Percentiles rank a stretch among this genome's conserved stretches.
Evolutionary conservation across 345 rosid species (phyloP).

Genomic region (Sisymbrium altissimum): DNA sequence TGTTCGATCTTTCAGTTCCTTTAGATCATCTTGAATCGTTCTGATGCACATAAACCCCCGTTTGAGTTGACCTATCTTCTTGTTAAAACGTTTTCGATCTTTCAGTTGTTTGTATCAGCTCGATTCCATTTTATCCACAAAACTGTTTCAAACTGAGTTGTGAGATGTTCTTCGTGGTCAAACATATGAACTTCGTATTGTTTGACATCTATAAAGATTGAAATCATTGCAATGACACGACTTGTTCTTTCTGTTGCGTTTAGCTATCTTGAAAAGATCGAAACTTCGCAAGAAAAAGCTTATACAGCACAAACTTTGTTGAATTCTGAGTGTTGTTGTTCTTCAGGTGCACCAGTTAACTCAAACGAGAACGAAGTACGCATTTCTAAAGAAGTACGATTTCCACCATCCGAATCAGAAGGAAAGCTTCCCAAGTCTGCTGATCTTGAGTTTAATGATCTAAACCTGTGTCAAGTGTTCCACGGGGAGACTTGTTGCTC

Average conservation of each 20-base stretch:
- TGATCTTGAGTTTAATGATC: slow-evolving; percentile 51
- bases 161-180: neutral
- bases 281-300: neutral
- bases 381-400: slow-evolving; percentile 69
- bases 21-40: neutral
- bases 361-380: slow-evolving; percentile 41
- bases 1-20: neutral
- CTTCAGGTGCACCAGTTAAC: slow-evolving; percentile 23
- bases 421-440: slow-evolving; percentile 57
- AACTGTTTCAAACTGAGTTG: neutral
- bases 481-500: slow-evolving; percentile 67
- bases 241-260: neutral
- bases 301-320: neutral
- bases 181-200: neutral
- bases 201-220: neutral
- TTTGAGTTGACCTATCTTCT: neutral
- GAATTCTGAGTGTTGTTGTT: neutral
- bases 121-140: neutral
- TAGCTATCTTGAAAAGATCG: neutral
- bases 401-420: slow-evolving; percentile 52
- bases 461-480: slow-evolving; percentile 68
- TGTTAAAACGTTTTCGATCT: neutral
- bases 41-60: neutral
- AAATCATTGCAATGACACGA: neutral
- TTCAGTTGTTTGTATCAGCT: neutral